These are phyloP conservation scores for Gracilaria domingensis DNA, from an alignment of 23 red algal species.

Conservation along the genomic window DNA sequence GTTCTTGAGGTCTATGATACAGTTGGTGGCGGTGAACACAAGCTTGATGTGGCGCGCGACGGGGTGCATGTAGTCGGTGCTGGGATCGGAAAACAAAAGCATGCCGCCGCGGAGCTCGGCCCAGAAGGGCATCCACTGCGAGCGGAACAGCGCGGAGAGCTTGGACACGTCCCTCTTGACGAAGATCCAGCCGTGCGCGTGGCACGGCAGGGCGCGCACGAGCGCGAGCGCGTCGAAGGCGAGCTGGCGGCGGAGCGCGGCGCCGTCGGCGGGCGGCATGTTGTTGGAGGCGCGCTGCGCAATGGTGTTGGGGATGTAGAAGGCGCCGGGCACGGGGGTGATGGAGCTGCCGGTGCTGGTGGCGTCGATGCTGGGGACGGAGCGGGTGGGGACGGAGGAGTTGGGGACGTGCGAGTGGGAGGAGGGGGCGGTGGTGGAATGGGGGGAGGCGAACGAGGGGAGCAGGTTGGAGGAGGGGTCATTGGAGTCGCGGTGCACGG, in stretches of 20 bases:
- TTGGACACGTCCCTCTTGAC: conserved; percentile 48
- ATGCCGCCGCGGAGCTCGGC: conserved; percentile 71
- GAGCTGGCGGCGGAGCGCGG: conserved; percentile 54
- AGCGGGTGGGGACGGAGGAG: conserved; percentile 17
- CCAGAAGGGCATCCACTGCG: conserved; percentile 64
- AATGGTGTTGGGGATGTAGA: conserved; percentile 67
- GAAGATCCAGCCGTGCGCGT: conserved; percentile 43
- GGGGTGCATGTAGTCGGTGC: conserved; percentile 35
- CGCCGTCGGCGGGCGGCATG: conserved; percentile 69
- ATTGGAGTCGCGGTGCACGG: background rate
- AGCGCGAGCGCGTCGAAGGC: conserved; percentile 73
- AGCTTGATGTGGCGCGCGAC: conserved; percentile 25
- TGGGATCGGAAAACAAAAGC: conserved; percentile 55
- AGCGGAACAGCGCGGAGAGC: conserved; percentile 51
- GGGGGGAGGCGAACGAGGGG: conserved; percentile 8
- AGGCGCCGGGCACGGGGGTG: conserved; percentile 59
- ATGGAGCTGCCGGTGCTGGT: conserved; percentile 67
- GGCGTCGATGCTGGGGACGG: conserved; percentile 66
- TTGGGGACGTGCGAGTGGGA: conserved; percentile 29
- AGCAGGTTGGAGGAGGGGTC: background rate
- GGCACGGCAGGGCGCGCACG: conserved; percentile 56
- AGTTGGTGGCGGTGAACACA: conserved; percentile 62
- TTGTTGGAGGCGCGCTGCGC: conserved; percentile 58
- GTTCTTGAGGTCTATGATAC: conserved; percentile 67
- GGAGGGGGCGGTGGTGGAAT: conserved; percentile 17